These are phyloP conservation scores for Leptoxyphium fumago DNA, from an alignment of 2,329 filamentous ascomycete genomes.

Conservation along the genomic window DNA sequence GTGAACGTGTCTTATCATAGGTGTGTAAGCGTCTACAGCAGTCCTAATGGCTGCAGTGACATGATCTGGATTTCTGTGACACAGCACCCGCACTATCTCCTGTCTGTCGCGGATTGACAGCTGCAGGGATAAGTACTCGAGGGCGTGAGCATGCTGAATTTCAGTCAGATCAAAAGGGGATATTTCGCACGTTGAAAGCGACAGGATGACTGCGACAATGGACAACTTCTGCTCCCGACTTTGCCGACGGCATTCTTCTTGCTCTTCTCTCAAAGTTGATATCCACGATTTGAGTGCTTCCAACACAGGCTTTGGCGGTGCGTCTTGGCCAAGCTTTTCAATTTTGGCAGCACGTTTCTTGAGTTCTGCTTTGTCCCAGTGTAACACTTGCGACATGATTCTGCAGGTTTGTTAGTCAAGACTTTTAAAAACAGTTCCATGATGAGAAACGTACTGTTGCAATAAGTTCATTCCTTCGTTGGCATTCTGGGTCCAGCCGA, in stretches of 20 bases:
- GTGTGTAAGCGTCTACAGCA: slow-evolving; percentile 53
- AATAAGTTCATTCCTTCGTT: slow-evolving; percentile 71
- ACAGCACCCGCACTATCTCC: slow-evolving; percentile 51
- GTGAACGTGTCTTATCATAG: slow-evolving; percentile 58
- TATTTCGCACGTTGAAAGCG: slow-evolving; percentile 25
- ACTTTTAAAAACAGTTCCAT: not conserved
- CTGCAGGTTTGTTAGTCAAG: slow-evolving; percentile 23
- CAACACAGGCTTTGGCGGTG: slow-evolving; percentile 46
- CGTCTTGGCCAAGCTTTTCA: slow-evolving; percentile 42
- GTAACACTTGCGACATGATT: slow-evolving; percentile 58
- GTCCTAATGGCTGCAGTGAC: slow-evolving; percentile 56
- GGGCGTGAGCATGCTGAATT: slow-evolving; percentile 46
- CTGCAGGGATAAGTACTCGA: slow-evolving; percentile 57
- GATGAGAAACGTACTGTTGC: slow-evolving; percentile 35
- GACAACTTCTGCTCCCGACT: slow-evolving; percentile 43
- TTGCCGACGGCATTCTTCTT: slow-evolving; percentile 42
- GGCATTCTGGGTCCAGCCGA: slow-evolving; percentile 54
- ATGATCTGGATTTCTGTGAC: slow-evolving; percentile 53
- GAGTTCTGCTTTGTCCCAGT: slow-evolving; percentile 60
- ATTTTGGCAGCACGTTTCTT: slow-evolving; percentile 49
- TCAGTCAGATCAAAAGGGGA: slow-evolving; percentile 36
- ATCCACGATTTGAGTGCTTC: slow-evolving; percentile 46
- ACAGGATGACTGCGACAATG: slow-evolving; percentile 53
- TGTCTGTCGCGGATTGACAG: slow-evolving; percentile 61
- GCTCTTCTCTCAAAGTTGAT: slow-evolving; percentile 34